These are phyloP conservation scores for Narthecium ossifragum DNA, from an alignment of 106 monocot genomes.

Conservation along the genomic window DNA sequence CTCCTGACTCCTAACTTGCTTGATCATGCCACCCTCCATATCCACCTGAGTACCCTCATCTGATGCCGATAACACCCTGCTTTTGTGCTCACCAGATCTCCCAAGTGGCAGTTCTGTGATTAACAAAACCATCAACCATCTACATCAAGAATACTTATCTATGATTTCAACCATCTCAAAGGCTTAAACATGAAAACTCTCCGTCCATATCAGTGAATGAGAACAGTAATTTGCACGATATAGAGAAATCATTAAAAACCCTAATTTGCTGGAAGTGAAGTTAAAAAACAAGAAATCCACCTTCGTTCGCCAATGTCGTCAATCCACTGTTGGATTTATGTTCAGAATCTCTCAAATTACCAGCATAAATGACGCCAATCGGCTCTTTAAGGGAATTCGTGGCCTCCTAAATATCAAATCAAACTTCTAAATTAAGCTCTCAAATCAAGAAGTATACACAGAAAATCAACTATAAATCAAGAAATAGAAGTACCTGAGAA, in stretches of 20 bases:
- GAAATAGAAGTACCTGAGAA: conserved; percentile 8
- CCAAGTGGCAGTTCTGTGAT: conserved; percentile 10
- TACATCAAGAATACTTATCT: not conserved
- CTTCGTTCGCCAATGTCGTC: no score
- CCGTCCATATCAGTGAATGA: no score
- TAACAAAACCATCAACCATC: not conserved
- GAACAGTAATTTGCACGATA: no score
- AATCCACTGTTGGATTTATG: no score
- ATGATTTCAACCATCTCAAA: not conserved
- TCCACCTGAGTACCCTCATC: not conserved
- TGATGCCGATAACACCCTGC: conserved; percentile 32
- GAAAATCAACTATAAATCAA: not conserved
- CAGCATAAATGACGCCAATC: conserved; percentile 13
- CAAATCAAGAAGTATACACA: not conserved
- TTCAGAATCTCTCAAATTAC: conserved; percentile 23
- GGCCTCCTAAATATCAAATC: conserved; percentile 19
- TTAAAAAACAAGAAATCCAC: no score
- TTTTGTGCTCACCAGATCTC: conserved; percentile 23
- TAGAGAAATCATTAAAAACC: not conserved
- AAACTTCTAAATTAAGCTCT: not conserved
- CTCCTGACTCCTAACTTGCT: conserved; percentile 7
- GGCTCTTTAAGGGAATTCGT: conserved; percentile 31
- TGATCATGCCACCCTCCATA: conserved; percentile 11
- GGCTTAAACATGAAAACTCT: not conserved
- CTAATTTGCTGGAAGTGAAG: no score